Evolutionary conservation across 1,139 yeast genomes (phyloP).

Genomic region (Blastobotrys indianensis): DNA sequence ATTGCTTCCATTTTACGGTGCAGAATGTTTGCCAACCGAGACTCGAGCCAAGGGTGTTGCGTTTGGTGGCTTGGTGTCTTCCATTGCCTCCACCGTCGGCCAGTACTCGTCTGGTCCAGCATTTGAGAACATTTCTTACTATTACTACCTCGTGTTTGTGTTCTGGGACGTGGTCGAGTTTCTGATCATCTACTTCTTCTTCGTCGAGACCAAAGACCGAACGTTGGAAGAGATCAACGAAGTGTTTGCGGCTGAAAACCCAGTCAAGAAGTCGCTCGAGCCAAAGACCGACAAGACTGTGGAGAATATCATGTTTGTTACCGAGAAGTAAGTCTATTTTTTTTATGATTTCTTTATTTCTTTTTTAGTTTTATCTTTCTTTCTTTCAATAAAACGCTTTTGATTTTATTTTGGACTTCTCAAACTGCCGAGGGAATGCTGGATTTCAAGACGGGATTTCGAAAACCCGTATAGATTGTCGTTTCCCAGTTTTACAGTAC

Average conservation of each 20-base stretch:
- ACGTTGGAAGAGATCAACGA: constrained; percentile 57
- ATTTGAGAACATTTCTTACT: constrained; percentile 51
- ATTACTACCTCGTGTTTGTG: constrained; percentile 47
- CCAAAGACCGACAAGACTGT: constrained; percentile 2
- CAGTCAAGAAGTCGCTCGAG: constrained; percentile 30
- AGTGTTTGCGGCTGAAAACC: constrained; percentile 48
- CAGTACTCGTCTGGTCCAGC: constrained; percentile 53
- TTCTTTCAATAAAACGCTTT: too few species aligned
- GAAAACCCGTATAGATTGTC: too few species aligned
- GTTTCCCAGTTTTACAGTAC: too few species aligned
- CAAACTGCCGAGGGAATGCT: too few species aligned
- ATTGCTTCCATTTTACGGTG: neutral
- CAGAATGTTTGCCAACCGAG: constrained; percentile 21
- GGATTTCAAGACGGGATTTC: too few species aligned
- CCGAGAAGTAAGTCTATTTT: too few species aligned
- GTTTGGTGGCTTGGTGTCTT: constrained; percentile 19
- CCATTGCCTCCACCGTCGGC: constrained; percentile 32
- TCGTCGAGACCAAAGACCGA: constrained; percentile 57
- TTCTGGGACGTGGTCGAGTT: constrained; percentile 20
- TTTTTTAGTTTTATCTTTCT: too few species aligned
- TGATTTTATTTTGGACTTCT: too few species aligned
- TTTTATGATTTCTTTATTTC: too few species aligned
- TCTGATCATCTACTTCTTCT: constrained; percentile 37
- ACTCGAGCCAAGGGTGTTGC: constrained; percentile 32
- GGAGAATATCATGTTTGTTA: too few species aligned